Evolutionary conservation across 257 asterid genomes (phyloP), one percentile per base, ranked within the genome.

Genomic region (Gentiana macrophylla): DNA sequence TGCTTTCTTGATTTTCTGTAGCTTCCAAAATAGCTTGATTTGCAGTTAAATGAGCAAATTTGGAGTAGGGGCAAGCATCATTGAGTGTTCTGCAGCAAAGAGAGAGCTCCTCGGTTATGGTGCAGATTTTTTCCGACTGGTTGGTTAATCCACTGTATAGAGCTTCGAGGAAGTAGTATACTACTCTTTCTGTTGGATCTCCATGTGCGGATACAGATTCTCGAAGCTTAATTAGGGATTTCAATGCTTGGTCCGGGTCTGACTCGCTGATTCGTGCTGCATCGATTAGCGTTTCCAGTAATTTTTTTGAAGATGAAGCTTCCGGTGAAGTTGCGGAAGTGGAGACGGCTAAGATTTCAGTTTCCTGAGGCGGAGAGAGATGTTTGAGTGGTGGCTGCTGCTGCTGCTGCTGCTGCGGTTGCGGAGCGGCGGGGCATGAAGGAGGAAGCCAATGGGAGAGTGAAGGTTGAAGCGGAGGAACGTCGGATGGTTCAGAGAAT

Each of bases 11-110:
- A 8, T 64, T 74, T 52, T 83, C 91, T 3, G 93, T 88, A 37
- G 95, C 91, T 62, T 92, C 97, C 0, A 92, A 72, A 45, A 92
- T 92, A 1, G 98, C 95, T 74, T 92, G 98, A 53, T 92, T 92
- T 8, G 98, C 95, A 0, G 98, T 92, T 13, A 92, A 49, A 58
- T 92, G 97, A 10, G 97, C 86, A 66, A 88, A 92, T 64, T 88
- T 88, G 0, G 93, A 85, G 80, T 83, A 85, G 1, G 98, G 98
- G 63, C 98, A 92, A 24, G 98, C 95, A 12, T 92, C 98, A 67
- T 85, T 79, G 46, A 83, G 73, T 50, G 80, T 79, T 53, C 83
- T 92, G 80, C 83, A 92, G 2, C 94, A 85, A 1, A 83, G 50
- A 37, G 89, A 80, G 64, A 78, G 78, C 75, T 88, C 98, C 34